A percentile compares a stretch with the other conserved stretches of the same genome.
Conservation (phyloP, 2,329 filamentous ascomycete genomes). For the Xenosphaeropsis pyriputrescens region DNA sequence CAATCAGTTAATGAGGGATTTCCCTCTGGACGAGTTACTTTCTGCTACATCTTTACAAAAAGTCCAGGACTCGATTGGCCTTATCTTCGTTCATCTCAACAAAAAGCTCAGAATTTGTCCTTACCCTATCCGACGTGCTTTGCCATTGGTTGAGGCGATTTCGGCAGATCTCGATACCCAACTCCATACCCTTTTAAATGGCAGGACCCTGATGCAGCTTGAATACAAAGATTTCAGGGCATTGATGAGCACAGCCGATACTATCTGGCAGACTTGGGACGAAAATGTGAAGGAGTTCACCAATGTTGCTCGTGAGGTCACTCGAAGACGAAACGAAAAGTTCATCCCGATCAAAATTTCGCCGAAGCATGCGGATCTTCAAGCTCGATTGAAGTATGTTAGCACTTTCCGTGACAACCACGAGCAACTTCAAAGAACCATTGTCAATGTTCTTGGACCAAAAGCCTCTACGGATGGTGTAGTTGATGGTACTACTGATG, state of each 20-base stretch:
- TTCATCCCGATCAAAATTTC: constrained; percentile 97
- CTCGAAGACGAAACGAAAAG: constrained; percentile 83
- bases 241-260: constrained; percentile 70
- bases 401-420: constrained; percentile 92
- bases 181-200: constrained; percentile 73
- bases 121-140: constrained; percentile 81
- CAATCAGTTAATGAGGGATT: constrained; percentile 97
- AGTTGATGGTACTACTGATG: constrained; percentile 38
- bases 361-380: constrained; percentile 74
- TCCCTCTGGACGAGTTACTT: constrained; percentile 85
- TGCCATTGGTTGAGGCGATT: constrained; percentile 93
- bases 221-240: constrained; percentile 82
- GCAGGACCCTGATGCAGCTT: constrained; percentile 78
- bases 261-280: constrained; percentile 88
- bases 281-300: constrained; percentile 96
- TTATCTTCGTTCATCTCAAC: constrained; percentile 91
- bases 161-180: constrained; percentile 82
- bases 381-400: constrained; percentile 86
- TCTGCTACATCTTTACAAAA: constrained; percentile 83
- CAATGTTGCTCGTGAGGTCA: constrained; percentile 91
- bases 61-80: constrained; percentile 72
- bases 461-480: constrained; percentile 41
- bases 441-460: constrained; percentile 87
- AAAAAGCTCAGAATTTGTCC: constrained; percentile 95
- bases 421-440: constrained; percentile 91